Evolutionary conservation across 2,329 filamentous ascomycete genomes (phyloP), one percentile per base, ranked within the genome.

Genomic region (Aspergillus transmontanensis): DNA sequence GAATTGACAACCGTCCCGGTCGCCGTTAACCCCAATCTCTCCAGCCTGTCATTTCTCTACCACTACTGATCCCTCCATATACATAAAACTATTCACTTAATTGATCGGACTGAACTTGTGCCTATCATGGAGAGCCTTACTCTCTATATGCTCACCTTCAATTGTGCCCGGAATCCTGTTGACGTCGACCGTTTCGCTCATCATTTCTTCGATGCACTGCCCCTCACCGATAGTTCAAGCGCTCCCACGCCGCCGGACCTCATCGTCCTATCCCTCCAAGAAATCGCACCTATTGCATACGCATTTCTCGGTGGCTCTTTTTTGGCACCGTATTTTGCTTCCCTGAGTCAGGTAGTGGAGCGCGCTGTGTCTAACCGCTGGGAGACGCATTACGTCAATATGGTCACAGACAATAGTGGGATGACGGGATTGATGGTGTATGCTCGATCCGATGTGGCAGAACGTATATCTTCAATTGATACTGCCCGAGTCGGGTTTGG

Each of bases 381-480:
- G 66, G 70, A 77, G 64, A 75, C 78, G 36, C 82, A 84, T 21
- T 97, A 96, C 76, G 87, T 88, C 45, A 87, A 92, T 60, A 80
- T 97, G 30, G 82, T 88, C 55, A 85, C 87, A 26, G 86, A 88
- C 53, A 93, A 95, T 76, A 86, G 94, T 56, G 94, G 95, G 68
- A 93, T 97, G 89, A 98, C 94, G 0, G 93, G 86, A 28, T 86
- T 98, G 57, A 87, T 98, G 83, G 84, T 97, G 21, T 97, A 97
- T 75, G 90, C 89, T 23, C 87, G 87, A 61, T 84, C 89, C 3
- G 80, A 84, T 50, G 71, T 86, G 48, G 82, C 85, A 0, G 78
- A 84, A 10, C 82, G 85, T 28, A 81, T 97, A 58, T 80, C 81
- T 59, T 82, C 86, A 71, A 81, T 95, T n/a, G 86, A 92, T 67